phyloP scores from a whole-genome alignment of 1,139 yeast species.

The Pichia sp. region DNA sequence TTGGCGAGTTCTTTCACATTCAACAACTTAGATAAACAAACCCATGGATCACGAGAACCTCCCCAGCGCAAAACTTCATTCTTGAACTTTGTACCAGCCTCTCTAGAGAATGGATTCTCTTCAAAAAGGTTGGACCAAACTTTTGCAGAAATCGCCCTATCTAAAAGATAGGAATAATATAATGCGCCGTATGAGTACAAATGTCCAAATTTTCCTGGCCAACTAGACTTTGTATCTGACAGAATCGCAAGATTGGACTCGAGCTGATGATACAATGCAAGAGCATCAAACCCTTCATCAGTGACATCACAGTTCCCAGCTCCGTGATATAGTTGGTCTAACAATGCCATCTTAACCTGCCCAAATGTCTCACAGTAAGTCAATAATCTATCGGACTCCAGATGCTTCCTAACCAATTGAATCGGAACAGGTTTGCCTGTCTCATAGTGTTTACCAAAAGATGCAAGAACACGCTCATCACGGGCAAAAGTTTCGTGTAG shows the following conservation, averaged over 20 bases:
- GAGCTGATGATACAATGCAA: slow-evolving; percentile 58
- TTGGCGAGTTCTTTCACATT: slow-evolving; percentile 47
- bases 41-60: slow-evolving; percentile 89
- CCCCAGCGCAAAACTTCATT: slow-evolving; percentile 83
- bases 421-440: slow-evolving; percentile 61
- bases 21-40: slow-evolving; percentile 73
- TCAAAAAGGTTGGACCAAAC: slow-evolving; percentile 74
- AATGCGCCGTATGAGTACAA: slow-evolving; percentile 91
- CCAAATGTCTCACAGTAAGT: slow-evolving; percentile 74
- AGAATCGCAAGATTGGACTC: slow-evolving; percentile 55
- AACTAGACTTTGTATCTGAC: slow-evolving; percentile 62
- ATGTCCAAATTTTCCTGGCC: slow-evolving; percentile 96
- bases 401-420: slow-evolving; percentile 45
- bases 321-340: slow-evolving; percentile 79
- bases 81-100: slow-evolving; percentile 71
- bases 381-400: slow-evolving; percentile 49
- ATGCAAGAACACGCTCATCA: slow-evolving; percentile 67
- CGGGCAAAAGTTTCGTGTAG: slow-evolving; percentile 90
- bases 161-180: slow-evolving; percentile 86
- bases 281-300: slow-evolving; percentile 44
- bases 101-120: slow-evolving; percentile 63
- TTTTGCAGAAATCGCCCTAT: slow-evolving; percentile 86
- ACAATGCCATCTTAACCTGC: slow-evolving; percentile 83
- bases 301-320: slow-evolving; percentile 35
- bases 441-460: slow-evolving; percentile 69